A percentile compares a stretch with the other conserved stretches of the same genome.
Evolutionary conservation across 495 filamentous ascomycete species (phyloP).

Genomic region (Annulohypoxylon stygium): DNA sequence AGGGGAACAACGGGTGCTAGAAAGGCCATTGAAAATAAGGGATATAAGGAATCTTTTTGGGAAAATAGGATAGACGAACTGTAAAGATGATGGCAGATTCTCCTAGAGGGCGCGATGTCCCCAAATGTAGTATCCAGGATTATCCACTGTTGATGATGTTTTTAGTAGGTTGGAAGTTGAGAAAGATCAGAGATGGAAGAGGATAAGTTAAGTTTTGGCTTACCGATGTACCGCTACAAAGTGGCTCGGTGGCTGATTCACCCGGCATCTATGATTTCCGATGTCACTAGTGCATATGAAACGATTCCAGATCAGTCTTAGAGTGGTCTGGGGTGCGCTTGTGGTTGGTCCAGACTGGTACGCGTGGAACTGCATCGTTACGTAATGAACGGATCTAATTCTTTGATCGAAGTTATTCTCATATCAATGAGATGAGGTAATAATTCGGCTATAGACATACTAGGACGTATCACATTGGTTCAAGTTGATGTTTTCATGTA

Average conservation of each 20-base stretch:
- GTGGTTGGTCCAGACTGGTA: not conserved
- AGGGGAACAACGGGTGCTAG: conserved; percentile 41
- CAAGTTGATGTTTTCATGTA: too few species aligned
- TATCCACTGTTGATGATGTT: conserved; percentile 42
- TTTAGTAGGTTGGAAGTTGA: conserved; percentile 7
- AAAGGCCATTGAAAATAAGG: conserved; percentile 38
- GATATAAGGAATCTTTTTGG: conserved; percentile 29
- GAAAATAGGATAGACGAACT: conserved; percentile 57
- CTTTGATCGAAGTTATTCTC: not conserved
- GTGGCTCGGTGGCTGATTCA: conserved; percentile 13
- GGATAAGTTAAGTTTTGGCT: conserved; percentile 6
- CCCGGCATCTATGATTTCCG: not conserved
- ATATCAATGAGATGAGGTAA: not conserved
- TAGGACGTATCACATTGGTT: too few species aligned
- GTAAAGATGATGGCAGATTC: conserved; percentile 47
- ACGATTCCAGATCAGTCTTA: not conserved
- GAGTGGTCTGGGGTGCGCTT: conserved; percentile 1
- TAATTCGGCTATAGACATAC: not conserved
- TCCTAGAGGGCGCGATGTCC: conserved; percentile 51
- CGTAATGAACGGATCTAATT: not conserved
- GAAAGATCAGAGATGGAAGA: conserved; percentile 7
- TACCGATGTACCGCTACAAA: not conserved
- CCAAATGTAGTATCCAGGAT: conserved; percentile 39
- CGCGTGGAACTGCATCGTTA: too few species aligned
- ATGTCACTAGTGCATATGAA: not conserved